phyloP scores from a whole-genome alignment of 768 basidiomycete genomes.

The Russula ochroleuca region DNA sequence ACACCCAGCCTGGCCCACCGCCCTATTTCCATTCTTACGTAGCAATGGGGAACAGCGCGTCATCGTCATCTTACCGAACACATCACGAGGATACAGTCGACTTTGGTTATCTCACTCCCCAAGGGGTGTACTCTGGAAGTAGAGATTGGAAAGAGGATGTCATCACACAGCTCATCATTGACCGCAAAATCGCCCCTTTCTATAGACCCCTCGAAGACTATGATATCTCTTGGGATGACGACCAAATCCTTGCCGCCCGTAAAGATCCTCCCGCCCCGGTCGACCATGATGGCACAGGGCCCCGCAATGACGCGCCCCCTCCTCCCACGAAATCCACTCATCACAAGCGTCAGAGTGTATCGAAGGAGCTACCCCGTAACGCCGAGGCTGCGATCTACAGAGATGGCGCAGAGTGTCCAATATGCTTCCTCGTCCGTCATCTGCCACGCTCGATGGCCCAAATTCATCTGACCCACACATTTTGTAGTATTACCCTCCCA shows the following conservation, averaged over 20 bases:
- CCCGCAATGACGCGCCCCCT: conserved; percentile 45
- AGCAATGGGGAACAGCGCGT: conserved; percentile 77
- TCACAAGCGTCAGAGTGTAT: conserved; percentile 50
- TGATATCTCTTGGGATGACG: conserved; percentile 83
- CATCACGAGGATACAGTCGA: conserved; percentile 83
- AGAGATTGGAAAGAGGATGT: conserved; percentile 87
- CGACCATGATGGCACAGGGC: conserved; percentile 39
- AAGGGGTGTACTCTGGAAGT: conserved; percentile 79
- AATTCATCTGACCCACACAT: conserved; percentile 17
- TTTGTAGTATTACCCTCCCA: conserved; percentile 87
- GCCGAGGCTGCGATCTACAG: conserved; percentile 80
- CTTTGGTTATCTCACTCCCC: conserved; percentile 73
- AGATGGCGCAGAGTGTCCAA: conserved; percentile 90
- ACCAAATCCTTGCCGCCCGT: conserved; percentile 76
- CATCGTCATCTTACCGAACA: conserved; percentile 67
- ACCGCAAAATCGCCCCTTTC: conserved; percentile 89
- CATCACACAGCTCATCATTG: conserved; percentile 83
- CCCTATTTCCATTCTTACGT: conserved; percentile 8
- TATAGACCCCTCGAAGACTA: conserved; percentile 95
- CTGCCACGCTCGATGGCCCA: conserved; percentile 20
- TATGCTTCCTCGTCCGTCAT: conserved; percentile 86
- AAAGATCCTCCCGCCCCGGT: conserved; percentile 54
- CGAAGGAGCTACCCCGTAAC: conserved; percentile 60
- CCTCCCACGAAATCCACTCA: conserved; percentile 39
- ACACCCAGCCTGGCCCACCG: background rate